phyloP scores from a whole-genome alignment of 306 rosid genomes.

The Psophocarpus tetragonolobus region DNA sequence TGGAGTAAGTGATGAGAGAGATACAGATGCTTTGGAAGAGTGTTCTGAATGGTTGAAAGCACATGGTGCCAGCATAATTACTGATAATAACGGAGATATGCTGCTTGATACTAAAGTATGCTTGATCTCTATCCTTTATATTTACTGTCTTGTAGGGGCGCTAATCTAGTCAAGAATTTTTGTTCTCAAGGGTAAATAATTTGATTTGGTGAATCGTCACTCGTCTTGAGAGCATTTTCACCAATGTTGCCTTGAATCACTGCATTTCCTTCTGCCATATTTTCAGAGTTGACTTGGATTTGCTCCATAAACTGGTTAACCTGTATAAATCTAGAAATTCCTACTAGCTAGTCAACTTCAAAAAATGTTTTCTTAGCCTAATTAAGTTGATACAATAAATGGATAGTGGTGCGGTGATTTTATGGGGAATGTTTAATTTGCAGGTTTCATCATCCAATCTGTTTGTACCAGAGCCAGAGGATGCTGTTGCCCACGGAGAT shows the following conservation, averaged over 20 bases:
- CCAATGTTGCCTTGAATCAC: not conserved
- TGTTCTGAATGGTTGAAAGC: constrained; percentile 94
- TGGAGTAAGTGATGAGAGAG: constrained; percentile 59
- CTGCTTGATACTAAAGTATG: constrained; percentile 82
- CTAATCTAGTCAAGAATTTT: not conserved
- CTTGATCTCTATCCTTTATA: constrained; percentile 24
- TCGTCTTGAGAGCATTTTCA: not conserved
- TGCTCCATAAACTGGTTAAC: not conserved
- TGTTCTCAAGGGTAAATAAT: not conserved
- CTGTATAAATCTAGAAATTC: not conserved
- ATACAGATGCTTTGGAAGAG: constrained; percentile 68
- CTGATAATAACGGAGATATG: constrained; percentile 71
- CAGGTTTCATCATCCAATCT: constrained; percentile 79
- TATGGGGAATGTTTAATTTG: constrained; percentile 26
- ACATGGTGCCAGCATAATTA: constrained; percentile 71
- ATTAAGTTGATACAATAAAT: no score
- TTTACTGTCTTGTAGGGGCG: not conserved
- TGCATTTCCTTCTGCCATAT: not conserved
- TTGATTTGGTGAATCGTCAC: not conserved
- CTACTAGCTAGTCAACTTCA: not conserved
- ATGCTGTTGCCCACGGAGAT: constrained; percentile 94
- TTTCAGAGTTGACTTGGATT: not conserved
- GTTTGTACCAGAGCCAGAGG: constrained; percentile 89
- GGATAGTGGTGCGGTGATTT: not conserved
- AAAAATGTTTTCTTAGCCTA: constrained; percentile 10